phyloP scores from a whole-genome alignment of 768 basidiomycete genomes.

The Hygrophoropsis aurantiaca region DNA sequence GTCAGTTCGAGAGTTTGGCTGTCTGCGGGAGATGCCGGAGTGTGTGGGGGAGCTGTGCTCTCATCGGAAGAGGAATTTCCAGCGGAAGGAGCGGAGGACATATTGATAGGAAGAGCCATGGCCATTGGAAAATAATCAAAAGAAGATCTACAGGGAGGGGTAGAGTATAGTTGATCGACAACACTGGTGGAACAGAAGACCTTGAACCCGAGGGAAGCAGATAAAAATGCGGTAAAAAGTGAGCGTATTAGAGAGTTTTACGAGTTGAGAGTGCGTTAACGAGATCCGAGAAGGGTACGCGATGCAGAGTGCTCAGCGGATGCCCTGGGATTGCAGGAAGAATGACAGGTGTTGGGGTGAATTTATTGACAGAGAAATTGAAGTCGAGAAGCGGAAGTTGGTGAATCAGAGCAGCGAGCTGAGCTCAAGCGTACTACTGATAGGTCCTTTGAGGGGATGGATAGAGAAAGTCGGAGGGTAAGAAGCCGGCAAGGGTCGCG shows the following conservation, averaged over 20 bases:
- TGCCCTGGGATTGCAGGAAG: constrained; percentile 27
- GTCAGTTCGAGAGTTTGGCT: constrained; percentile 35
- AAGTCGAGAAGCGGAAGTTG: constrained; percentile 21
- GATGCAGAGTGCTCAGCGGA: constrained; percentile 42
- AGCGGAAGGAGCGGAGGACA: constrained; percentile 38
- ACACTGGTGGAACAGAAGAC: constrained; percentile 10
- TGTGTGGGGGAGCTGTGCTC: constrained; percentile 44
- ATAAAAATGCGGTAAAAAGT: constrained; percentile 14
- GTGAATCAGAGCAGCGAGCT: constrained; percentile 52
- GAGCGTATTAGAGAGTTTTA: constrained; percentile 22
- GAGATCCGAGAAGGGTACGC: constrained; percentile 37
- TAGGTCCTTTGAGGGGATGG: constrained; percentile 35
- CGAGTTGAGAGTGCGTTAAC: constrained; percentile 7
- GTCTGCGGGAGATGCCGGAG: constrained; percentile 45
- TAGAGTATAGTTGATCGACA: constrained; percentile 9
- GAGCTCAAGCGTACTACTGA: constrained; percentile 66
- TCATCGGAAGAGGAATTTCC: constrained; percentile 42
- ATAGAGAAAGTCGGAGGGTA: constrained; percentile 44
- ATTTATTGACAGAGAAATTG: too few relatives aligned
- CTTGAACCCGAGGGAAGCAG: not conserved
- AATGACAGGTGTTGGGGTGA: constrained; percentile 13
- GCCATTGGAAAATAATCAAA: constrained; percentile 22
- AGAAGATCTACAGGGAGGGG: constrained; percentile 13
- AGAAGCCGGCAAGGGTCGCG: constrained; percentile 94
- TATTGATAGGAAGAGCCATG: constrained; percentile 40